Evolutionary conservation across 495 filamentous ascomycete species (phyloP), one percentile per base, ranked within the genome.

Genomic region (Podospora pseudoanserina): DNA sequence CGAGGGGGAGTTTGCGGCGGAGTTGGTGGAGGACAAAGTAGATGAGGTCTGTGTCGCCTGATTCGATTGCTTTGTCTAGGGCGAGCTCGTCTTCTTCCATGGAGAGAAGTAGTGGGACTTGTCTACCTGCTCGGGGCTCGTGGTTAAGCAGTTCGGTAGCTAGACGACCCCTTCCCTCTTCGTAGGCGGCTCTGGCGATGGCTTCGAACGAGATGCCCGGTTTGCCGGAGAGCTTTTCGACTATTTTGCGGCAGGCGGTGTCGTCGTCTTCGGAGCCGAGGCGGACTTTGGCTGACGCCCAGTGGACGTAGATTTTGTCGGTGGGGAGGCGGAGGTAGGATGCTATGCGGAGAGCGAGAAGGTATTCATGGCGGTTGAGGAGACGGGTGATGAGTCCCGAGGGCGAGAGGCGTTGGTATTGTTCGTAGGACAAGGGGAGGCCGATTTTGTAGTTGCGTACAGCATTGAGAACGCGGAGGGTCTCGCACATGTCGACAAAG

Each of bases 401-500:
- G 0, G 95, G 92, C 0, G 92, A 93, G 34, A 99, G 86, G 19
- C 92, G 92, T 66, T 93, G 83, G 74, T 86, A 89, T 79, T 98
- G 93, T 30, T 97, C 93, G 74, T 95, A 95, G 13, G 92, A 95
- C n/a, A 98, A 72, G 0, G 95, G 92, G 18, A 99, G 72, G 15
- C 96, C 95, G 65, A 99, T 89, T 73, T 95, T 89, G 72, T 92
- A 97, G 75, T 91, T 96, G 60, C 95, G 86, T 4, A 93, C 89
- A 18, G 96, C 94, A 73, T 96, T 97, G 34, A 99, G 84, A 3
- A 99, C 93, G 60, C 95, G 89, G 19, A 98, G 80, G 13, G 90
- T 94, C 78, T 99, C 95, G 70, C 92, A 97, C 92, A 97, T 97
- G 67, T 97, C 93, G 30, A 99, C 96, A 77, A 98, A 99, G 66